These are phyloP conservation scores for Metschnikowia chrysomelidarum DNA, from an alignment of 805 yeast genomes.

Conservation along the genomic window DNA sequence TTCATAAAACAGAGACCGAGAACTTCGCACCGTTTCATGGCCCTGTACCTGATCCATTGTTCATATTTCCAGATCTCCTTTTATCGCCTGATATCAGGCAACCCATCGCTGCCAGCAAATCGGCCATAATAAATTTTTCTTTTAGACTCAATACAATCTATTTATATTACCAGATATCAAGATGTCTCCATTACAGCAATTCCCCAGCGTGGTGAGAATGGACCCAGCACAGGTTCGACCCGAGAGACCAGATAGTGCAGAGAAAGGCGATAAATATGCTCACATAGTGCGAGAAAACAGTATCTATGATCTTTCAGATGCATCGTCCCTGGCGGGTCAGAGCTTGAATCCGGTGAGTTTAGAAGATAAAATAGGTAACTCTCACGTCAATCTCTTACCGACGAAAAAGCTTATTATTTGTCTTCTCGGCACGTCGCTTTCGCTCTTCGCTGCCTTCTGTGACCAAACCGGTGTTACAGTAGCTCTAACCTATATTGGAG, in stretches of 20 bases:
- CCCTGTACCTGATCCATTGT: too few relatives aligned
- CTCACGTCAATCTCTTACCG: constrained; percentile 43
- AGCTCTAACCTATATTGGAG: constrained; percentile 48
- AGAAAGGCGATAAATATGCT: constrained; percentile 1
- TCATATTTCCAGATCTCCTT: too few relatives aligned
- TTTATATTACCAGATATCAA: neutral
- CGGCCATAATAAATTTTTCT: neutral
- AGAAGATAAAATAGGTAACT: constrained; percentile 36
- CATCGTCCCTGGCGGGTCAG: constrained; percentile 7
- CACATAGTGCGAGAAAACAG: constrained; percentile 4
- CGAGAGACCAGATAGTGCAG: too few relatives aligned
- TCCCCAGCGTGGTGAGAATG: neutral
- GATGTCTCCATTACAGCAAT: neutral
- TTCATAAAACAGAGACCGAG: too few relatives aligned
- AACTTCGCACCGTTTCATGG: too few relatives aligned
- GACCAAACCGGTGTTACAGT: constrained; percentile 51
- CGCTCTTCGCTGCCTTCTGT: constrained; percentile 42
- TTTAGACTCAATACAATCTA: neutral
- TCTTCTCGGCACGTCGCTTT: constrained; percentile 37
- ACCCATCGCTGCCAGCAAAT: too few relatives aligned
- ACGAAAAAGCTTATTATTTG: constrained; percentile 36
- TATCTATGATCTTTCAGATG: constrained; percentile 8
- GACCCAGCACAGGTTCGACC: neutral
- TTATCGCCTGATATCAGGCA: too few relatives aligned
- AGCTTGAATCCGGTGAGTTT: constrained; percentile 4